Conservation (phyloP, 257 asterid species). For the Vinca minor region DNA sequence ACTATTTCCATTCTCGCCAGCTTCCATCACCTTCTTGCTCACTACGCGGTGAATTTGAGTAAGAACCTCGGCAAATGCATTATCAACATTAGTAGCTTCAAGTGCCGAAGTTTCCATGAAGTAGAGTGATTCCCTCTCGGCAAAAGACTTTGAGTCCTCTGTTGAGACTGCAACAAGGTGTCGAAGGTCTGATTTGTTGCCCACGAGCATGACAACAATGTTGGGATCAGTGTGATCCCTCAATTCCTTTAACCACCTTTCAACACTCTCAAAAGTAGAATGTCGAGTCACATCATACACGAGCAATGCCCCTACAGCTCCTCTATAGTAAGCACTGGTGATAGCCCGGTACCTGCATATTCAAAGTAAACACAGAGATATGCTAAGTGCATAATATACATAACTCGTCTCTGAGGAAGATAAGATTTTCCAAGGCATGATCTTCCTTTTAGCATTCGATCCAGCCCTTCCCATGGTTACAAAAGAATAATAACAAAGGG, state of each 20-base stretch:
- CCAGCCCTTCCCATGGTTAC: background rate
- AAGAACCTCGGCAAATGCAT: conserved; percentile 69
- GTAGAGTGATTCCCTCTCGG: conserved; percentile 74
- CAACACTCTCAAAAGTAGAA: conserved; percentile 64
- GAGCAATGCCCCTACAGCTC: conserved; percentile 83
- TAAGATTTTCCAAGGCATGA: background rate
- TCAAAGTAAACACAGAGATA: no score
- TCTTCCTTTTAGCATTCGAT: background rate
- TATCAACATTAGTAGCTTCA: conserved; percentile 65
- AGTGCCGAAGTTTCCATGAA: conserved; percentile 88
- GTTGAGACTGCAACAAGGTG: conserved; percentile 72
- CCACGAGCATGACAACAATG: conserved; percentile 74
- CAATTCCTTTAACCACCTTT: conserved; percentile 68
- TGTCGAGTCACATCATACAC: conserved; percentile 82
- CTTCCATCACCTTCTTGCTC: conserved; percentile 73
- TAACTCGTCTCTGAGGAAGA: no score
- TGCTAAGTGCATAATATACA: no score
- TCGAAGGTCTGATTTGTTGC: conserved; percentile 82
- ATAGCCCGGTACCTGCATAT: conserved; percentile 67
- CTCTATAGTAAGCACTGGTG: conserved; percentile 85
- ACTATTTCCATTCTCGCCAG: conserved; percentile 35
- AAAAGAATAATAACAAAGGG: background rate
- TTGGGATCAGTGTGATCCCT: conserved; percentile 81
- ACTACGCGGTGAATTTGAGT: conserved; percentile 55
- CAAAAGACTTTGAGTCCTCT: conserved; percentile 63